Evolutionary conservation across 192 early-diverging fungal species (phyloP), one percentile per base, ranked within the genome.

Genomic region (Coemansia sp.): DNA sequence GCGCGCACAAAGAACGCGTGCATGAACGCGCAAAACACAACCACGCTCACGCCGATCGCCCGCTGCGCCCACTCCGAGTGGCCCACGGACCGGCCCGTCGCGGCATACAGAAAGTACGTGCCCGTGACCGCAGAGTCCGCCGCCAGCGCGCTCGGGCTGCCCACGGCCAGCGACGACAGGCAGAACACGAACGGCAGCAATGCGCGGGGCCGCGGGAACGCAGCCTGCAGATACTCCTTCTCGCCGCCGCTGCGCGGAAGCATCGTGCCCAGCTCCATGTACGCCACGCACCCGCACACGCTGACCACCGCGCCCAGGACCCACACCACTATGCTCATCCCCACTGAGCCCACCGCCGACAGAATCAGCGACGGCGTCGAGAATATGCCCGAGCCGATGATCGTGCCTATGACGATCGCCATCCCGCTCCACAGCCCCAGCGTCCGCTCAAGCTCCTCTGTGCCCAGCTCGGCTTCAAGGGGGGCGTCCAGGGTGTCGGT

Each of bases 171-270:
- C 16, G 57, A 59, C 21, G 66, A 50, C 51, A 74, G 32, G 46
- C 73, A 74, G 31, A 84, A 84, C 23, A 84, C 28, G 49, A 79
- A 84, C 12, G 77, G 42, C 32, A 82, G 21, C n/a, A 84, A 58
- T 0, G 70, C 72, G 14, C 69, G 74, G 16, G 84, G 84, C 10
- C 64, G 52, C 43, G 74, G 83, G 56, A 73, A 86, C n/a, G 73
- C 72, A 31, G 71, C 64, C 14, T 77, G 81, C 44, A 86, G 73
- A 53, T 86, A 86, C 58, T 81, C 81, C 73, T 85, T 77, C 62
- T 88, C 86, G 21, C 86, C 86, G 10, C 86, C 86, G 54, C 78
- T 81, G 2, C 62, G 45, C 3, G 75, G 73, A 29, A 85, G 54
- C 82, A 83, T 81, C 0, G 80, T 81, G 9, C 83, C 83, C 10